Base-by-base conservation (phyloP, 2,329 filamentous ascomycete species). In the Plenodomus biglobosus region DNA sequence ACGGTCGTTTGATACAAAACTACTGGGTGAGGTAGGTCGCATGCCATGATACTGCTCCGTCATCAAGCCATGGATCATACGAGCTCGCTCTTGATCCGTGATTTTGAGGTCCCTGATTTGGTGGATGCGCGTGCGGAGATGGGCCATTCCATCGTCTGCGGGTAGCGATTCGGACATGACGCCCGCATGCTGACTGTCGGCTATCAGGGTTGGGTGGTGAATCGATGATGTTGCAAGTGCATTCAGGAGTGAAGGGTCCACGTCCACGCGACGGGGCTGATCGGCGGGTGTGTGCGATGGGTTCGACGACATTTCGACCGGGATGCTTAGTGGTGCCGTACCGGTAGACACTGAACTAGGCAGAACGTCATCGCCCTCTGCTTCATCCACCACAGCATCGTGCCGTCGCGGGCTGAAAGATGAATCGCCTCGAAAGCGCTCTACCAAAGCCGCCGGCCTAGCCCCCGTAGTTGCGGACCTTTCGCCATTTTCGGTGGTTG, bases 111-210 rank as follows among this genome's bases (percentile, higher is more conserved):
- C 69, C 50, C 73, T 66, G 46, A 80, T 77, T 48, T 76, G 65
- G 40, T 78, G 77, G 56, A 80, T 73, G 61, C 76, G 72, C 45
- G 68, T 67, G 21, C 77, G 70, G 37, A 80, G 62, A 47, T 70
- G 65, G 17, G 70, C 70, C 76, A 80, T 79, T 54, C 77, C 77
- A 62, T 80, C 77, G 58, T 79, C 75, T 46, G 73, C 76, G 6
- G 77, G 77, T 54, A 80, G 64, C 44, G 63, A 68, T 50, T 62
- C 65, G 17, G 68, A 66, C 65, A 68, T 66, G 46, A 46, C 48
- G 35, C 53, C 46, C 19, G 54, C 64, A 67, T 70, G 48, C 44
- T 64, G 62, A 48, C 41, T 41, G 34, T 37, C 30, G 24, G 43
- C 36, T 40, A 37, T 49, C 21, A 46, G 38, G 8, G 44, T 36